Conservation (phyloP, 805 yeast species). For the Starmera dryadoides region DNA sequence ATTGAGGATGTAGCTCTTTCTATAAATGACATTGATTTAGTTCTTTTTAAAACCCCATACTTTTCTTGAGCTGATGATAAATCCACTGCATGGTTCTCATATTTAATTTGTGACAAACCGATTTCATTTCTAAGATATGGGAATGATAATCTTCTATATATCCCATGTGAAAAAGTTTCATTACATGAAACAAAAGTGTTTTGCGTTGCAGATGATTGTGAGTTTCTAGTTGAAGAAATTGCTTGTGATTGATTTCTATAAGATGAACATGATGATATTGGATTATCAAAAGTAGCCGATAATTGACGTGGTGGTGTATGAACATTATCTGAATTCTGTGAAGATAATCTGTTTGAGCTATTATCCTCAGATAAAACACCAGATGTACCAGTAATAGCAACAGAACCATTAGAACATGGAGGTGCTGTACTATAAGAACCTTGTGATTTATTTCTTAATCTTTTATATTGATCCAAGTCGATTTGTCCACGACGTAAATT, state of each 20-base stretch:
- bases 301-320: too few relatives aligned
- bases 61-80: constrained; percentile 2
- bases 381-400: too few relatives aligned
- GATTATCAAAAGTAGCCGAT: too few relatives aligned
- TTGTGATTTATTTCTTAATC: neutral
- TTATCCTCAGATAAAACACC: too few relatives aligned
- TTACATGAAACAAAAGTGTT: neutral
- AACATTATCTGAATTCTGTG: too few relatives aligned
- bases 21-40: constrained; percentile 29
- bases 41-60: constrained; percentile 17
- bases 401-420: too few relatives aligned
- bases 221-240: too few relatives aligned
- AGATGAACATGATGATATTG: too few relatives aligned
- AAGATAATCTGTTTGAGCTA: neutral
- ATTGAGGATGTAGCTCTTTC: constrained; percentile 14
- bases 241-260: too few relatives aligned
- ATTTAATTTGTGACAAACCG: constrained; percentile 19
- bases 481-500: constrained; percentile 4
- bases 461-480: neutral
- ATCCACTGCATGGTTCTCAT: constrained; percentile 16
- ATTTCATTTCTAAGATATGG: constrained; percentile 29
- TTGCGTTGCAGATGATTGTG: too few relatives aligned
- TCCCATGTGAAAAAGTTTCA: constrained; percentile 10
- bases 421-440: too few relatives aligned
- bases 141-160: constrained; percentile 31